A percentile compares a stretch with the other conserved stretches of the same genome.
These are phyloP conservation scores for Roridomyces roridus DNA, from an alignment of 768 basidiomycete genomes.

Conservation along the genomic window DNA sequence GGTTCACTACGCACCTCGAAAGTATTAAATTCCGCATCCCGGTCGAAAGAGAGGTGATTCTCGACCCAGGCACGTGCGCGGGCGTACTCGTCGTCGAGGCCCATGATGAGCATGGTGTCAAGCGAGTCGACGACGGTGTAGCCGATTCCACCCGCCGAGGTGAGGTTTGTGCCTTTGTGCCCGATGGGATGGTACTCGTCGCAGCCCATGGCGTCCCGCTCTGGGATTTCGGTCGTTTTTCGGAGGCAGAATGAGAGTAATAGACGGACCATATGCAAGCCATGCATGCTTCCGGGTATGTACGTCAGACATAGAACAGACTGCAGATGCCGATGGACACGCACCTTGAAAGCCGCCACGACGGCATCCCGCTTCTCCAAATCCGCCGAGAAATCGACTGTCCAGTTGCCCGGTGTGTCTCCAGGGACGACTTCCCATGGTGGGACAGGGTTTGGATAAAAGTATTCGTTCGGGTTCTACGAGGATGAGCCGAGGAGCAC, in stretches of 20 bases:
- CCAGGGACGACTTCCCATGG: constrained; percentile 15
- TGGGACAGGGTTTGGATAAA: neutral
- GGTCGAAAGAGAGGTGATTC: constrained; percentile 71
- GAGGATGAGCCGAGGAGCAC: neutral
- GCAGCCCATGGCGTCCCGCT: constrained; percentile 87
- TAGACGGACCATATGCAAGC: constrained; percentile 73
- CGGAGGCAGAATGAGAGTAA: constrained; percentile 1
- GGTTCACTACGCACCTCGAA: constrained; percentile 92
- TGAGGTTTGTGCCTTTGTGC: constrained; percentile 77
- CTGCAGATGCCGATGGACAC: constrained; percentile 23
- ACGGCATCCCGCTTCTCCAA: constrained; percentile 68
- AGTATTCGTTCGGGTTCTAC: constrained; percentile 19
- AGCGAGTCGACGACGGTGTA: constrained; percentile 89
- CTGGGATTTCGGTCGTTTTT: constrained; percentile 49
- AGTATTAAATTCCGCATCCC: constrained; percentile 80
- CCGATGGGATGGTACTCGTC: constrained; percentile 93
- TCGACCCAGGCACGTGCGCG: constrained; percentile 82
- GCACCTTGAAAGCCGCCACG: constrained; percentile 78
- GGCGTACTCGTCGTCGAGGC: constrained; percentile 76
- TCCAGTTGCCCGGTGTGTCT: neutral
- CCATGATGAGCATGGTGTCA: constrained; percentile 89
- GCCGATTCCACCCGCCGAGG: constrained; percentile 79
- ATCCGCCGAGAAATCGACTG: constrained; percentile 54
- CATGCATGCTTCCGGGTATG: constrained; percentile 69
- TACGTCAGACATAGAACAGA: constrained; percentile 8